Conservation (phyloP, 78 protist genomes). For the Salpingoeca rosetta region DNA sequence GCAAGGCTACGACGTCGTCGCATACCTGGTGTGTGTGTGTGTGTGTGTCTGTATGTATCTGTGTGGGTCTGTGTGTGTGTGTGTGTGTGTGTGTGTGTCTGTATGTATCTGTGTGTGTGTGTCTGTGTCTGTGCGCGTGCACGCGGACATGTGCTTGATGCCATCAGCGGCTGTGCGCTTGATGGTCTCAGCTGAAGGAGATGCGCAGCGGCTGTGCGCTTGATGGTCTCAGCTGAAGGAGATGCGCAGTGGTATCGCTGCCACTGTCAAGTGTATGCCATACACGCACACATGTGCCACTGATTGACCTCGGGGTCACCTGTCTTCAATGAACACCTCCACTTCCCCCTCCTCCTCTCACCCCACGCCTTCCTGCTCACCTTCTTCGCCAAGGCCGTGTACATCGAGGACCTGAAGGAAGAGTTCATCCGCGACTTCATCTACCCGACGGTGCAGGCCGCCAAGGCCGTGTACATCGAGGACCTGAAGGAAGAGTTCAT, state of each 20-base stretch:
- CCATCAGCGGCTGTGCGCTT: too few relatives aligned
- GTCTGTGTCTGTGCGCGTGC: neutral
- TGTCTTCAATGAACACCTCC: too few relatives aligned
- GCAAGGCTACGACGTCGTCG: constrained; percentile 33
- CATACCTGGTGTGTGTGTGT: constrained; percentile 1
- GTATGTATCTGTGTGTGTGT: neutral
- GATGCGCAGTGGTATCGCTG: too few relatives aligned
- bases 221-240: too few relatives aligned
- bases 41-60: neutral
- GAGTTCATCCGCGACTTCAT: constrained; percentile 10
- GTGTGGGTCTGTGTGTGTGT: neutral
- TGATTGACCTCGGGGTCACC: too few relatives aligned
- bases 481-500: constrained; percentile 48
- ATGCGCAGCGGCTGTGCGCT: too few relatives aligned
- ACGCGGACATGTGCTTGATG: too few relatives aligned
- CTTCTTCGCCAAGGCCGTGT: constrained; percentile 14
- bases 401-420: constrained; percentile 37
- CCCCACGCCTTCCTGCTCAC: too few relatives aligned
- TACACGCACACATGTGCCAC: too few relatives aligned
- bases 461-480: constrained; percentile 23
- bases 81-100: neutral
- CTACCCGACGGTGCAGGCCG: constrained; percentile 31
- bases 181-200: too few relatives aligned
- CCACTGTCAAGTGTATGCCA: too few relatives aligned
- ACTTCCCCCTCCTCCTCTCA: too few relatives aligned